Conservation (phyloP, 257 asterid species). For the Solanum arcanum region DNA sequence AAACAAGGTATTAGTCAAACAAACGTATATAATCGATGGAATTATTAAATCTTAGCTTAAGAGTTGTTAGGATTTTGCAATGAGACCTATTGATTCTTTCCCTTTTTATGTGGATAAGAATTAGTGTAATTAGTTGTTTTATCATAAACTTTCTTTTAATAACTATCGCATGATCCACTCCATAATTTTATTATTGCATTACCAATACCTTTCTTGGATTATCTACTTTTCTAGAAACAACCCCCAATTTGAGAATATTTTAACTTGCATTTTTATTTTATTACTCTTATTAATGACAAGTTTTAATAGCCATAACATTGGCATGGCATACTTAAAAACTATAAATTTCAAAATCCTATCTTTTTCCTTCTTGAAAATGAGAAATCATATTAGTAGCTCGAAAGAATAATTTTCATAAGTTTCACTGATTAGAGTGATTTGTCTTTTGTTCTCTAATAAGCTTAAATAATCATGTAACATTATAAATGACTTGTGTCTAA, state of each 20-base stretch:
- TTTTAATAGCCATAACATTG: background rate
- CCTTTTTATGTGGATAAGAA: background rate
- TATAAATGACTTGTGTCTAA: background rate
- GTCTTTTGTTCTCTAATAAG: background rate
- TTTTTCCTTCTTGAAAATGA: background rate
- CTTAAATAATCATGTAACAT: background rate
- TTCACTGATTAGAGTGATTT: background rate
- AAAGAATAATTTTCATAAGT: background rate
- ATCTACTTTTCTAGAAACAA: background rate
- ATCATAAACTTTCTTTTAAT: background rate
- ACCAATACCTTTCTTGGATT: background rate
- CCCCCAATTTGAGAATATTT: background rate
- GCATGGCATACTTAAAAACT: background rate
- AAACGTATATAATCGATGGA: background rate
- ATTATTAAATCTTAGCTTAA: background rate
- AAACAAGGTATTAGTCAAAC: background rate
- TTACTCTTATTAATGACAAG: background rate
- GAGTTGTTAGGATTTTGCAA: background rate
- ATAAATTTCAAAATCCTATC: background rate
- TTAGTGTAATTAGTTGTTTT: background rate
- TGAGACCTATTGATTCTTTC: background rate
- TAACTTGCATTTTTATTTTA: background rate
- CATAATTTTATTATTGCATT: background rate
- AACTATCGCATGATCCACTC: background rate
- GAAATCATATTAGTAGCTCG: background rate